A percentile compares a stretch with the other conserved stretches of the same genome.
phyloP scores from a whole-genome alignment of 805 yeast genomes.

The Priceomyces melissophilus region DNA sequence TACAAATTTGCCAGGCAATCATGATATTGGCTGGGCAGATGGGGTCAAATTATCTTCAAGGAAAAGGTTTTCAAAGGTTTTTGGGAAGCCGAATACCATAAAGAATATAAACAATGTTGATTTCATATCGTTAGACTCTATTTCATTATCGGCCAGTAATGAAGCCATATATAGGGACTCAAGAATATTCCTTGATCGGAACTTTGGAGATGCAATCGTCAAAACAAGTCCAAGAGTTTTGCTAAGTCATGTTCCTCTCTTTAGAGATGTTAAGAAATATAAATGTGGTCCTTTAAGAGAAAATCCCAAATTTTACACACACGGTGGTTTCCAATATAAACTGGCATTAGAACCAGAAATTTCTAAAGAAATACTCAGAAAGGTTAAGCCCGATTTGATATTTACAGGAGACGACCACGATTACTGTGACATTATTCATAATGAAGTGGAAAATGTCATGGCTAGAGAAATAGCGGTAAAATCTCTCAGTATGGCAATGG shows the following conservation, averaged over 20 bases:
- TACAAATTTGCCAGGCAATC: conserved; percentile 74
- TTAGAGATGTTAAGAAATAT: conserved; percentile 56
- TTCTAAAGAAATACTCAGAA: conserved; percentile 54
- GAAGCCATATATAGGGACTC: conserved; percentile 48
- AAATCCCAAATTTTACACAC: conserved; percentile 49
- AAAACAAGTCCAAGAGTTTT: conserved; percentile 56
- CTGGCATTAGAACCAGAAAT: conserved; percentile 66
- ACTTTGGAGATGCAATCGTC: conserved; percentile 6
- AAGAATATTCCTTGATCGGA: conserved; percentile 45
- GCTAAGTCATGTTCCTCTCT: conserved; percentile 85
- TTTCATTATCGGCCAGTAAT: conserved; percentile 62
- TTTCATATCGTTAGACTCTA: conserved; percentile 62
- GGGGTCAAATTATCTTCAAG: conserved; percentile 43
- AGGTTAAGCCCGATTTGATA: conserved; percentile 61
- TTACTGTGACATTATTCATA: conserved; percentile 76
- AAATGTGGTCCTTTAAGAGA: conserved; percentile 82
- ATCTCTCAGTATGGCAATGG: conserved; percentile 41
- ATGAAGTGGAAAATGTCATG: conserved; percentile 6
- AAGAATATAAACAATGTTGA: conserved; percentile 29
- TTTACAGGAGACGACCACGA: conserved; percentile 98
- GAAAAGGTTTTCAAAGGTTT: conserved; percentile 24
- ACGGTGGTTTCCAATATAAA: conserved; percentile 80
- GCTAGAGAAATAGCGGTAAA: conserved; percentile 37
- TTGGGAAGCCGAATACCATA: conserved; percentile 31
- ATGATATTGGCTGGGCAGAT: conserved; percentile 92